Conservation (phyloP, 306 rosid species). For the Quercus bicolor region DNA sequence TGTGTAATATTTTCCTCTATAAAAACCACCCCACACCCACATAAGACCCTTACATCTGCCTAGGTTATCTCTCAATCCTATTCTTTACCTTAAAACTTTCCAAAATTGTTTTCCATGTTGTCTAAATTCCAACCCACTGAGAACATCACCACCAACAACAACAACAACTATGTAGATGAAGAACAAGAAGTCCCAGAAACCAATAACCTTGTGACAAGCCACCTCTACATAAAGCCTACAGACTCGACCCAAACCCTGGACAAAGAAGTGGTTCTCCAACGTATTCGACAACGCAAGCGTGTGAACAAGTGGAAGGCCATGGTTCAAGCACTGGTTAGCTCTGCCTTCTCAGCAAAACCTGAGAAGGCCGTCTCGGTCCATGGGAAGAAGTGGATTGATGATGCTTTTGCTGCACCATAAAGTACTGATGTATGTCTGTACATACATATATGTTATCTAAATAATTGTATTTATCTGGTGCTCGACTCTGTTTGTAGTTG, state of each 20-base stretch:
- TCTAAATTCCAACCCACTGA: background rate
- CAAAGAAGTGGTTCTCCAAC: conserved; percentile 37
- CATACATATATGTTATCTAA: background rate
- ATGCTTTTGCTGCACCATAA: conserved; percentile 41
- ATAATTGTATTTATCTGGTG: too few relatives aligned
- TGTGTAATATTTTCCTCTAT: background rate
- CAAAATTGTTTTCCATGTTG: background rate
- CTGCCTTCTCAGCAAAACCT: conserved; percentile 5
- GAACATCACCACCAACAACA: background rate
- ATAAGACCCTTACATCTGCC: background rate
- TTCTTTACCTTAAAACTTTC: background rate
- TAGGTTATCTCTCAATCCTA: background rate
- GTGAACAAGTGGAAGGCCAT: conserved; percentile 22
- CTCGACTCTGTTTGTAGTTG: too few relatives aligned
- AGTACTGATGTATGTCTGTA: background rate
- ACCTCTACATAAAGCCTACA: conserved; percentile 26
- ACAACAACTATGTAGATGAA: background rate
- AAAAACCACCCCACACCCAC: background rate
- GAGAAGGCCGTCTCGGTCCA: background rate
- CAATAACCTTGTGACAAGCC: conserved; percentile 18
- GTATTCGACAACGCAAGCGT: conserved; percentile 41
- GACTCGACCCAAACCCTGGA: conserved; percentile 19
- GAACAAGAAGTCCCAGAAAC: background rate
- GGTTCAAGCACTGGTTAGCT: conserved; percentile 23
- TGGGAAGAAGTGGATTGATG: conserved; percentile 37